Evolutionary conservation across 805 yeast genomes (phyloP).

Genomic region (Candida mattraensis): DNA sequence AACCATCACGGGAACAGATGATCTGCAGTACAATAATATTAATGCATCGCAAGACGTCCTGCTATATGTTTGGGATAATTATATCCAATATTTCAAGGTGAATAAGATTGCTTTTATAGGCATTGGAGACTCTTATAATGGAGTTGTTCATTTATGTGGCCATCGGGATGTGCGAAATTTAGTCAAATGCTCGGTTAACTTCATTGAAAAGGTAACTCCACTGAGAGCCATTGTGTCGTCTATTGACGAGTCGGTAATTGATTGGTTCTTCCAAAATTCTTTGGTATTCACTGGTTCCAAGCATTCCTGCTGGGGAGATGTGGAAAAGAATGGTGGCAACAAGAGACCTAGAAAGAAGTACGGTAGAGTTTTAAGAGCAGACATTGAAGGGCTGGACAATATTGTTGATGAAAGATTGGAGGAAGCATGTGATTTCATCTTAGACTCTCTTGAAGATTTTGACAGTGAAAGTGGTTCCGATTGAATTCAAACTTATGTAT

Average conservation of each 20-base stretch:
- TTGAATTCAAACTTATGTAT: too few species aligned
- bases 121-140: constrained; percentile 84
- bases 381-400: constrained; percentile 70
- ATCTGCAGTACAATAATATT: constrained; percentile 57
- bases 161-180: constrained; percentile 68
- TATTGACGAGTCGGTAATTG: constrained; percentile 84
- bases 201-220: constrained; percentile 62
- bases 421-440: constrained; percentile 80
- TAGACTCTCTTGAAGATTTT: constrained; percentile 74
- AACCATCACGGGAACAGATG: constrained; percentile 43
- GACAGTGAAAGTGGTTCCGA: constrained; percentile 45
- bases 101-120: constrained; percentile 78
- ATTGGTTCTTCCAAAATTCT: constrained; percentile 89
- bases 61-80: constrained; percentile 87
- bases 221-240: constrained; percentile 80
- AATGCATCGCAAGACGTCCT: constrained; percentile 75
- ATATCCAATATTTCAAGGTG: constrained; percentile 71
- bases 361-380: constrained; percentile 82
- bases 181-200: constrained; percentile 70
- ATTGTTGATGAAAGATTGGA: constrained; percentile 79
- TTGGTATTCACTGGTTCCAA: constrained; percentile 72
- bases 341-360: constrained; percentile 87
- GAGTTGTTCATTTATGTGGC: constrained; percentile 83
- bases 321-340: constrained; percentile 30
- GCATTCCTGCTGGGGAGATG: constrained; percentile 78